Base-by-base conservation (phyloP, 2,329 filamentous ascomycete species). In the Scedosporium boydii region DNA sequence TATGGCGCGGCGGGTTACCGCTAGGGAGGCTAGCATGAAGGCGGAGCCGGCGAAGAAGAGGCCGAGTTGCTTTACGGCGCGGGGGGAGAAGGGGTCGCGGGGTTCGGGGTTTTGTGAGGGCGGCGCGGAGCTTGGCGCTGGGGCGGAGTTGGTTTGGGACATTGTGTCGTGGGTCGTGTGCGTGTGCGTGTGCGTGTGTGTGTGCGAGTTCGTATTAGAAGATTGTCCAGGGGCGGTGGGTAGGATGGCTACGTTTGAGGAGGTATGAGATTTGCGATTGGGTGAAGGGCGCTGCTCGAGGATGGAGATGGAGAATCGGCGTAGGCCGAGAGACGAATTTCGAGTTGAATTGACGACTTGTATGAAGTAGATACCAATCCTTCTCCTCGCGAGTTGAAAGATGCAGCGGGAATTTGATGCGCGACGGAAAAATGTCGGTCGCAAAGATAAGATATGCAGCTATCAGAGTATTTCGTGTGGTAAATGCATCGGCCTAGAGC, bases 11-110 rank as follows among this genome's bases (percentile, higher is more conserved):
- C 88, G 82, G 1, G 90, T 89, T 34, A 96, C 78, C 62, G 87
- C 71, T 1, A 89, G 78, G 1, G 91, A 90, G 65, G 92, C 80
- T 23, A 84, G 77, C 66, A 96, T 83, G 75, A 96, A 96, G 62
- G 84, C 80, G 10, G 89, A 82, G 51, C 93, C 93, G 64, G 87
- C 86, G 68, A 87, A 79, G 74, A 95, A 88, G 64, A 96, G 75
- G 26, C 85, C 80, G 14, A 91, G 74, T 72, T 92, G 87, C 61
- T 81, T 81, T 59, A 82, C 71, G 48, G 79, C 82, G 69, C 84
- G 82, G 59, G 75, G 71, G 16, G 78, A 78, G 59, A 78, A 68
- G 60, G 76, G 44, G 55, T 29, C 27, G 27, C 27, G 27, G 27
- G 27, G 27, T 29, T 51, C 66, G 65, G 41, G 59, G 64, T 5